phyloP scores from a whole-genome alignment of 257 asterid genomes.

The Solanum lycopersicoides region DNA sequence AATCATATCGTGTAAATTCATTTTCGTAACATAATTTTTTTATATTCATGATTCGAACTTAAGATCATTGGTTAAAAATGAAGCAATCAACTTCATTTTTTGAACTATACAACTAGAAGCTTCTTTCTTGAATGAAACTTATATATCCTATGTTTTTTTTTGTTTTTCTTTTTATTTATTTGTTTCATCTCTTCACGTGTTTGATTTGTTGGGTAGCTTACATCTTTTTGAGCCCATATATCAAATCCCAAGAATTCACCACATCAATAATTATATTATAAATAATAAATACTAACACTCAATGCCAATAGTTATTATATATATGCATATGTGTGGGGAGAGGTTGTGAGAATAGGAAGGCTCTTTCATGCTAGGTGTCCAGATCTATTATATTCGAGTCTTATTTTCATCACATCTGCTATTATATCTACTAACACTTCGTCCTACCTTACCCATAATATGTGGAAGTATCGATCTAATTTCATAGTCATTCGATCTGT shows the following conservation, averaged over 20 bases:
- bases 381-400: accelerated
- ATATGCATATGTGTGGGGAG: neutral
- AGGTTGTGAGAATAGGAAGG: neutral
- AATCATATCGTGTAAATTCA: neutral
- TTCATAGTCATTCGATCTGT: too few species aligned
- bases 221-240: neutral
- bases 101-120: neutral
- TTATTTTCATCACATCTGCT: neutral
- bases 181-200: neutral
- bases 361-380: neutral
- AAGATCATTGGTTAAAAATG: neutral
- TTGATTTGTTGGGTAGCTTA: neutral
- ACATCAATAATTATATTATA: neutral
- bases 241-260: neutral
- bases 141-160: neutral
- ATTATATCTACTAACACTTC: neutral
- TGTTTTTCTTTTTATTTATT: neutral
- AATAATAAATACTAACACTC: neutral
- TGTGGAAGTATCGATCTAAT: too few species aligned
- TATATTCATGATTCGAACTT: neutral
- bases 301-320: neutral
- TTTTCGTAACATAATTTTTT: neutral
- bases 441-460: neutral
- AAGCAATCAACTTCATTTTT: neutral
- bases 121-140: neutral